Evolutionary conservation across 192 early-diverging fungal species (phyloP).

Genomic region (Coemansia sp.): DNA sequence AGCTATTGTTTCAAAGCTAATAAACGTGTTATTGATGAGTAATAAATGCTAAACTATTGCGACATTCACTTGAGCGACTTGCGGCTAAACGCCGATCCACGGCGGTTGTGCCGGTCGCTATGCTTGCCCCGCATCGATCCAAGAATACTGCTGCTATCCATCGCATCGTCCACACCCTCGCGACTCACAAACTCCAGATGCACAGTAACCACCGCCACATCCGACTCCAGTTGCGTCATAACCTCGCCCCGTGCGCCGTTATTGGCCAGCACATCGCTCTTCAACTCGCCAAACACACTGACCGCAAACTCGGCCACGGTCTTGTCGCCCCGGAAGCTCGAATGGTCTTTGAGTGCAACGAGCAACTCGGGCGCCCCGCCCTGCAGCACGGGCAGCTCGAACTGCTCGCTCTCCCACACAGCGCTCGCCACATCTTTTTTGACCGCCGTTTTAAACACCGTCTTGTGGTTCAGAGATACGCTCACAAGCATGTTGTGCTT

Average conservation of each 20-base stretch:
- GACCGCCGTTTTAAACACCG: conserved; percentile 46
- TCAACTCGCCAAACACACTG: conserved; percentile 37
- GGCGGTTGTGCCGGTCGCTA: conserved; percentile 38
- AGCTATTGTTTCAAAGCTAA: background rate
- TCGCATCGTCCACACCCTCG: conserved; percentile 12
- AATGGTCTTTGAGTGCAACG: conserved; percentile 44
- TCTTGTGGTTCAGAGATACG: conserved; percentile 44
- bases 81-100: conserved; percentile 45
- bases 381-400: conserved; percentile 40
- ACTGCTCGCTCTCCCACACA: conserved; percentile 25
- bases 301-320: conserved; percentile 26
- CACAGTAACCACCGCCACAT: conserved; percentile 13
- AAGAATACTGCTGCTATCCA: conserved; percentile 31
- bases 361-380: conserved; percentile 30
- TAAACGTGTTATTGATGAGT: background rate
- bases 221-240: conserved; percentile 13
- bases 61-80: conserved; percentile 31
- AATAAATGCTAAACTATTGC: background rate
- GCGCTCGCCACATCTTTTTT: conserved; percentile 38
- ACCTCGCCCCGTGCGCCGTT: conserved; percentile 11
- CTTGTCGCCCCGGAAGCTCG: conserved; percentile 53
- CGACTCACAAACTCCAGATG: conserved; percentile 26
- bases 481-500: conserved; percentile 41
- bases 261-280: conserved; percentile 23
- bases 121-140: conserved; percentile 21